phyloP scores from a whole-genome alignment of 306 rosid genomes.

The Lotus japonicus region DNA sequence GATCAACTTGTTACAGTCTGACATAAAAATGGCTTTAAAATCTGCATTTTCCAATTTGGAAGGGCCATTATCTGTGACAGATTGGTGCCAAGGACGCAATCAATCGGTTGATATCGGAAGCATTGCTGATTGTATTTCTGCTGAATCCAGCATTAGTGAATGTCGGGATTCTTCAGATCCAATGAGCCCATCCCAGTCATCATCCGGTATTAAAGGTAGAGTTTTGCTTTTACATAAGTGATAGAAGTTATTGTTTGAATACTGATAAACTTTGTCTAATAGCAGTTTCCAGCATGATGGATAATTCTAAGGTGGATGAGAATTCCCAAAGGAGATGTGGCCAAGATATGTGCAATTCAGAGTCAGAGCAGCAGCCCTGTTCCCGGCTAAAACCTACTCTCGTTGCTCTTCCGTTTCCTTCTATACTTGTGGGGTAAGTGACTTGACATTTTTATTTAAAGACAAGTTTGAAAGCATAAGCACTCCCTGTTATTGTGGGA shows the following conservation, averaged over 20 bases:
- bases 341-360: constrained; percentile 68
- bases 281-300: constrained; percentile 48
- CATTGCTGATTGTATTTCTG: constrained; percentile 67
- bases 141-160: constrained; percentile 77
- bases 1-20: constrained; percentile 86
- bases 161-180: constrained; percentile 88
- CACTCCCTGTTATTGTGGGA: not conserved
- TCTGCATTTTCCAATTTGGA: constrained; percentile 85
- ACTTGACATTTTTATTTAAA: not conserved
- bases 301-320: constrained; percentile 72
- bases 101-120: constrained; percentile 63
- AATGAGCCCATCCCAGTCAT: constrained; percentile 84
- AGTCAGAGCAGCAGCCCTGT: constrained; percentile 58
- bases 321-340: constrained; percentile 71
- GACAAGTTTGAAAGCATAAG: not conserved
- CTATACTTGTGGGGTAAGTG: constrained; percentile 93
- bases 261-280: constrained; percentile 22
- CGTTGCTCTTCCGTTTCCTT: constrained; percentile 75
- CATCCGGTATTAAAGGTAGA: constrained; percentile 75
- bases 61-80: constrained; percentile 84
- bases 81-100: constrained; percentile 95
- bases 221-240: not conserved
- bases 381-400: constrained; percentile 77
- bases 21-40: constrained; percentile 84
- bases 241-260: constrained; percentile 3